These are phyloP conservation scores for Talaromyces pinophilus DNA, from an alignment of 2,329 filamentous ascomycete species.

Conservation along the genomic window DNA sequence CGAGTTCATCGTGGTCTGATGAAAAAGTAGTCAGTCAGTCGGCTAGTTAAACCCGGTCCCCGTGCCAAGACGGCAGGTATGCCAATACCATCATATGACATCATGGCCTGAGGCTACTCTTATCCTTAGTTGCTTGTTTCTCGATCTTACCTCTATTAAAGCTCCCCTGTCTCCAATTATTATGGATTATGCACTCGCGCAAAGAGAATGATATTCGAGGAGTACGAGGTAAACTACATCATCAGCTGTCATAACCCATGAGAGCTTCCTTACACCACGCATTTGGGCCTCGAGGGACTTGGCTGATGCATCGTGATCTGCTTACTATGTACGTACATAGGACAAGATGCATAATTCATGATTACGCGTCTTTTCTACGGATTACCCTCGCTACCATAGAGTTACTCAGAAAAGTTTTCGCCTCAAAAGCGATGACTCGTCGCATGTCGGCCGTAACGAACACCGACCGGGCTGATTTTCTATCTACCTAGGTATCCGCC, in stretches of 20 bases:
- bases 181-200: no score
- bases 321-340: not conserved
- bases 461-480: not conserved
- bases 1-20: not conserved
- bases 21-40: not conserved
- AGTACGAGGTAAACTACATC: not conserved
- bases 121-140: not conserved
- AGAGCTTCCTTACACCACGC: no score
- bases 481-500: not conserved
- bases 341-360: not conserved
- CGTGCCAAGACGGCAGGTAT: not conserved
- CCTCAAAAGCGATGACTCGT: not conserved
- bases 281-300: not conserved
- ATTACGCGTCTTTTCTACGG: not conserved
- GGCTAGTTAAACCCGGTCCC: not conserved
- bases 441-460: not conserved
- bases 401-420: not conserved
- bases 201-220: not conserved
- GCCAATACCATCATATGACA: constrained; percentile 6
- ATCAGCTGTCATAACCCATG: not conserved
- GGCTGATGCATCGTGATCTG: not conserved
- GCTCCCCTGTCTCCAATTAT: no score
- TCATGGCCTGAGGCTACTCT: not conserved
- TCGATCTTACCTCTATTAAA: not conserved
- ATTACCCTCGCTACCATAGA: no score